Percentiles rank a stretch among this genome's conserved stretches.
phyloP scores from a whole-genome alignment of 495 filamentous ascomycete genomes.

The Penicillium angulare region DNA sequence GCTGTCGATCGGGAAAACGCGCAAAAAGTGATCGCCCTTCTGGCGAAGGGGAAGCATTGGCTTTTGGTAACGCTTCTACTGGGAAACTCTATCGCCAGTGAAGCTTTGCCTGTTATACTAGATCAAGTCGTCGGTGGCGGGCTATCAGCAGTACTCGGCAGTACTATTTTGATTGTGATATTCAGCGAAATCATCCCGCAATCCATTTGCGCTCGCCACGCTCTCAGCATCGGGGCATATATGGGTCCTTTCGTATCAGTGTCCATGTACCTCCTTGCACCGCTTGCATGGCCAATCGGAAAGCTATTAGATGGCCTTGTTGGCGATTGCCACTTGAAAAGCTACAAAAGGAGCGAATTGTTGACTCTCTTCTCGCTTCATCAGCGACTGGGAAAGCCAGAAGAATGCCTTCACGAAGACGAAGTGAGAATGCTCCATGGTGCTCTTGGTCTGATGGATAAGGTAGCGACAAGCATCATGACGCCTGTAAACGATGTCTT shows the following conservation, averaged over 20 bases:
- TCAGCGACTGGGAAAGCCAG: constrained; percentile 75
- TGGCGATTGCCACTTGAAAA: constrained; percentile 81
- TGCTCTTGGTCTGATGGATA: constrained; percentile 91
- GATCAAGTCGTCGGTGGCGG: constrained; percentile 88
- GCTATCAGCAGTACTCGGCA: constrained; percentile 86
- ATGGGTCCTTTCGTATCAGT: constrained; percentile 79
- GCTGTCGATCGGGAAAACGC: constrained; percentile 74
- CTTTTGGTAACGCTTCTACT: constrained; percentile 90
- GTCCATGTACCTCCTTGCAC: constrained; percentile 85
- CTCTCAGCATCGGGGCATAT: constrained; percentile 84
- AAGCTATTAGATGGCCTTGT: constrained; percentile 82
- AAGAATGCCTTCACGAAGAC: constrained; percentile 84
- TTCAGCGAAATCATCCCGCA: constrained; percentile 96
- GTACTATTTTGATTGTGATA: constrained; percentile 89
- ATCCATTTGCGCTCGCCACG: constrained; percentile 89
- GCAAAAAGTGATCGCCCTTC: constrained; percentile 66
- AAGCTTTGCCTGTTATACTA: constrained; percentile 89
- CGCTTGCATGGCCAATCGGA: constrained; percentile 79
- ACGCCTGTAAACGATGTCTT: constrained; percentile 94
- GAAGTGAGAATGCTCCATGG: constrained; percentile 96
- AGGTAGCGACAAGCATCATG: constrained; percentile 88
- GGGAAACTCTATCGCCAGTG: constrained; percentile 94
- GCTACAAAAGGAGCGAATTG: constrained; percentile 87
- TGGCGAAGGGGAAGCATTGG: constrained; percentile 91
- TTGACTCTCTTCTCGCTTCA: constrained; percentile 86